Conservation (phyloP, 2,329 filamentous ascomycete species). For the Fonsecaea monophora region DNA sequence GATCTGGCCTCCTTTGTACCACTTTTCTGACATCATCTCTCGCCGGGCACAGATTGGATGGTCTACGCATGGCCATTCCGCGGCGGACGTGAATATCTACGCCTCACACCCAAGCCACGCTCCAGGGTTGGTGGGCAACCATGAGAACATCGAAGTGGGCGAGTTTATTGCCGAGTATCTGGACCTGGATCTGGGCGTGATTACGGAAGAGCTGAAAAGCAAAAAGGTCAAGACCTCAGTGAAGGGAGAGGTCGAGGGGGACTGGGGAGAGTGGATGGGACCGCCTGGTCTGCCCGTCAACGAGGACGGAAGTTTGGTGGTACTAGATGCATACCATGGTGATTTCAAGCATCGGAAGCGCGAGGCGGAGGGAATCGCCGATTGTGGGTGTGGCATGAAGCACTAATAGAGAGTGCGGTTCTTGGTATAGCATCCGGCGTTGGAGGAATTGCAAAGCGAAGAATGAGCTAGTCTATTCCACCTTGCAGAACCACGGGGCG, state of each 20-base stretch:
- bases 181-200: constrained; percentile 74
- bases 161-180: constrained; percentile 80
- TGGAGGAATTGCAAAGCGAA: background rate
- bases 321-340: constrained; percentile 53
- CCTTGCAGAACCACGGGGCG: background rate
- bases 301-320: constrained; percentile 35
- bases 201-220: constrained; percentile 74
- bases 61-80: constrained; percentile 91
- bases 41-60: constrained; percentile 90
- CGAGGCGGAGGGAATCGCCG: constrained; percentile 29
- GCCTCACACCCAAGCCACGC: constrained; percentile 72
- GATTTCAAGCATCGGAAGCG: constrained; percentile 48
- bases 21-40: constrained; percentile 85
- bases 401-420: constrained; percentile 17
- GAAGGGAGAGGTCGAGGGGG: constrained; percentile 17
- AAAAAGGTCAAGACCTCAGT: constrained; percentile 39
- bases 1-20: constrained; percentile 62
- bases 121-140: constrained; percentile 75
- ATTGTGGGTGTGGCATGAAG: constrained; percentile 38
- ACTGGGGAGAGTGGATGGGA: constrained; percentile 50
- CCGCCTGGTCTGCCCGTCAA: constrained; percentile 48
- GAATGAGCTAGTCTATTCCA: background rate
- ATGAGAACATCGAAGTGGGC: constrained; percentile 94
- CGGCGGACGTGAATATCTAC: constrained; percentile 96
- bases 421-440: background rate